These are phyloP conservation scores for Salix suchowensis DNA, from an alignment of 345 rosid species.

Conservation along the genomic window DNA sequence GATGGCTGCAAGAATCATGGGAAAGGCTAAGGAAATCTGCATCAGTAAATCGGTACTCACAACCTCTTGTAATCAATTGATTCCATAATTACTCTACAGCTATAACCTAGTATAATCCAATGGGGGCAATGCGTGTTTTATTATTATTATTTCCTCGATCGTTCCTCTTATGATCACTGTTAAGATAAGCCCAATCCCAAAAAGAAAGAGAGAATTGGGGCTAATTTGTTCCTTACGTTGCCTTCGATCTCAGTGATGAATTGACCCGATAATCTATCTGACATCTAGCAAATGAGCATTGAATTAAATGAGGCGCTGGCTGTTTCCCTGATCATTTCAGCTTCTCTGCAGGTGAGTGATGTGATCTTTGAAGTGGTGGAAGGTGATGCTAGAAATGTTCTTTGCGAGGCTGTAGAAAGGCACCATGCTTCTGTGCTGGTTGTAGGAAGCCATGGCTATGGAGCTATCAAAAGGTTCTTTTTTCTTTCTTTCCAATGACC, in stretches of 20 bases:
- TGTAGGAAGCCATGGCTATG: constrained; percentile 96
- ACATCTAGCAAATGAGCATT: too few relatives aligned
- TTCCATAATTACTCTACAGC: background rate
- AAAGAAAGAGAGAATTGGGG: background rate
- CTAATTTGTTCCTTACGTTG: background rate
- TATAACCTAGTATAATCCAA: background rate
- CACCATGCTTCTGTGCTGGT: constrained; percentile 82
- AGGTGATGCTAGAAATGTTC: constrained; percentile 90
- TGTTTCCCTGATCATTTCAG: background rate
- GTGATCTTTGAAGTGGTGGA: constrained; percentile 51
- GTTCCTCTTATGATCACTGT: background rate
- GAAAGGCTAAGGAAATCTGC: constrained; percentile 61
- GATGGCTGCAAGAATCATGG: constrained; percentile 59
- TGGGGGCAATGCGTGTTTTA: background rate
- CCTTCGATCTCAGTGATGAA: background rate
- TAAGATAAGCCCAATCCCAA: background rate
- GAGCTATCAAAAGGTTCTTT: constrained; percentile 79
- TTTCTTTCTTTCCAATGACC: background rate
- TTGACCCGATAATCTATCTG: too few relatives aligned
- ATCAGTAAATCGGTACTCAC: constrained; percentile 44
- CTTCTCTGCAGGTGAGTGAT: constrained; percentile 50
- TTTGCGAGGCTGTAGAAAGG: constrained; percentile 81
- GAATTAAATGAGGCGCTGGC: too few relatives aligned
- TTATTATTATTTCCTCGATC: too few relatives aligned
- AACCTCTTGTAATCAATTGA: background rate